These are phyloP conservation scores for Trichoderma atroviride DNA, from an alignment of 2,329 filamentous ascomycete genomes.

Conservation along the genomic window DNA sequence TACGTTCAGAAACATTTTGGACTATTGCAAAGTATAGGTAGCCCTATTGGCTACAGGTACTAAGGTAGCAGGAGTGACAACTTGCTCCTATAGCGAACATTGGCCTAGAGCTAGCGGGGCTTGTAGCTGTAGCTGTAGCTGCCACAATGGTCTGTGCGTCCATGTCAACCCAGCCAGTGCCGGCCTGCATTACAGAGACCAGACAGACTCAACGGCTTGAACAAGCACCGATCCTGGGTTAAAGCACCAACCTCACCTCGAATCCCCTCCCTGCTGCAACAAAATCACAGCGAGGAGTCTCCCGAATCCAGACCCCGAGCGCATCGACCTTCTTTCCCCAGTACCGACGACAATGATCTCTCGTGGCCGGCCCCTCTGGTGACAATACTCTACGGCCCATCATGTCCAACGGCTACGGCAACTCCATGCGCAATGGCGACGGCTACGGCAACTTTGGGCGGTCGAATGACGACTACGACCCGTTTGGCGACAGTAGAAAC, in stretches of 20 bases:
- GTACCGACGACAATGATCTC: slow-evolving; percentile 30
- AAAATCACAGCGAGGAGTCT: neutral
- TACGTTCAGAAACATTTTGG: neutral
- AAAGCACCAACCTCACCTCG: neutral
- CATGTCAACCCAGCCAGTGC: neutral
- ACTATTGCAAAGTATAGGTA: no score
- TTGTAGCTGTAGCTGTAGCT: neutral
- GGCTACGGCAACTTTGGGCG: slow-evolving; percentile 49
- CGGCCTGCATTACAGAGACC: neutral
- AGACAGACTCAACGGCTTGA: neutral
- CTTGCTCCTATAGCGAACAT: neutral
- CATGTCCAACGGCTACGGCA: slow-evolving; percentile 58
- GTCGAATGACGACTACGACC: slow-evolving; percentile 53
- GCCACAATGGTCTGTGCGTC: slow-evolving; percentile 24
- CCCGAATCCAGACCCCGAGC: no score
- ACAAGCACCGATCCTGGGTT: neutral
- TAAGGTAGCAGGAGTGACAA: no score
- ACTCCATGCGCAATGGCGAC: slow-evolving; percentile 43
- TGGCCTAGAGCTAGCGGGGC: slow-evolving; percentile 2
- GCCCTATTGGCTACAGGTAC: no score
- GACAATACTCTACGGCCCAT: slow-evolving; percentile 30
- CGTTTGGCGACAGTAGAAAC: slow-evolving; percentile 49
- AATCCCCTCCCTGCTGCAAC: neutral
- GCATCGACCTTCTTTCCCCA: neutral
- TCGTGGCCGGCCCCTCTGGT: slow-evolving; percentile 24